Conservation (phyloP, 768 basidiomycete species). For the Infundibulicybe gibba region DNA sequence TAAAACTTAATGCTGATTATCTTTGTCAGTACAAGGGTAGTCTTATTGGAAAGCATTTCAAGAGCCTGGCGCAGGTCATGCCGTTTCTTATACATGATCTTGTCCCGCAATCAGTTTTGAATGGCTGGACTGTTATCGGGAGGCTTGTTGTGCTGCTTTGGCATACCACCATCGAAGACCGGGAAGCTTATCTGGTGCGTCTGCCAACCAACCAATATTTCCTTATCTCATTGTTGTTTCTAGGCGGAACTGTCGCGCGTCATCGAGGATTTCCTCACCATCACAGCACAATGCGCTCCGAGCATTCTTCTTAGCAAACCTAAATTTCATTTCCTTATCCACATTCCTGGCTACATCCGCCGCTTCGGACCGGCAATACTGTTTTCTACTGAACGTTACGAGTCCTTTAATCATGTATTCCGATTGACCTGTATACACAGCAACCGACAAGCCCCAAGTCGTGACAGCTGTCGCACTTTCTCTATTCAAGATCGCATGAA, state of each 20-base stretch:
- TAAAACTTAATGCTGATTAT: constrained; percentile 21
- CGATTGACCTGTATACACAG: background rate
- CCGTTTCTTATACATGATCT: constrained; percentile 19
- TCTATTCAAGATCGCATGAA: background rate
- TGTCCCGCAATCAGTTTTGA: constrained; percentile 10
- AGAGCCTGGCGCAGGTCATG: constrained; percentile 23
- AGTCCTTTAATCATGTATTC: constrained; percentile 19
- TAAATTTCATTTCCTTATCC: constrained; percentile 13
- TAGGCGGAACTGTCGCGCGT: background rate
- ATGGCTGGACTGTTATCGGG: constrained; percentile 18
- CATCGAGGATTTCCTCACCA: constrained; percentile 18
- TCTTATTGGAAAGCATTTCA: constrained; percentile 26
- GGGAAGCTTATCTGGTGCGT: constrained; percentile 18
- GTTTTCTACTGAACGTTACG: constrained; percentile 22
- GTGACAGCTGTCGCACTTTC: background rate
- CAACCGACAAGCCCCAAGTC: background rate
- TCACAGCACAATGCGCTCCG: constrained; percentile 12
- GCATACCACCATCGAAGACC: constrained; percentile 21
- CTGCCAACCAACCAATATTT: background rate
- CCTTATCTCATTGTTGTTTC: too few relatives aligned
- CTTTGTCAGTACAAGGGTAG: constrained; percentile 22
- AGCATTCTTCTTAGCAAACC: constrained; percentile 20
- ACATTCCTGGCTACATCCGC: constrained; percentile 18
- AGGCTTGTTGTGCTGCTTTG: constrained; percentile 18
- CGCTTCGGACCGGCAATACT: constrained; percentile 22